Percentiles rank a stretch among this genome's conserved stretches.
Evolutionary conservation across 805 yeast genomes (phyloP).

Genomic region (Zygoascus bituminiphila): DNA sequence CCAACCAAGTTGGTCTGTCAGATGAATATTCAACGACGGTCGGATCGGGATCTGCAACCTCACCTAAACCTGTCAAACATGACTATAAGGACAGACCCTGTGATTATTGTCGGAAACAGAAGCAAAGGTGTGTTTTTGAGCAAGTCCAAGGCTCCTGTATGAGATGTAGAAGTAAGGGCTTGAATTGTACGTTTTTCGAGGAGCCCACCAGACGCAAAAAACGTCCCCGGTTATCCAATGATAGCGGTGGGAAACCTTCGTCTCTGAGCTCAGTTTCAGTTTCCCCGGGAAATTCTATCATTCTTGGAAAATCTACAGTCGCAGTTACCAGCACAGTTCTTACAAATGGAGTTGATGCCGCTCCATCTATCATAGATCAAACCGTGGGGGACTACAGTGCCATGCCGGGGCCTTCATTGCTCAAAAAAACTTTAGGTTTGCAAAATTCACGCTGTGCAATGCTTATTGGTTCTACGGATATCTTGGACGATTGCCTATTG

Average conservation of each 20-base stretch:
- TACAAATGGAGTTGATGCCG: neutral
- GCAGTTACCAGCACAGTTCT: neutral
- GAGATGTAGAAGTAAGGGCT: conserved; percentile 64
- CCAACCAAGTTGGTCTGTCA: too few relatives aligned
- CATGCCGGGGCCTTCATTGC: conserved; percentile 5
- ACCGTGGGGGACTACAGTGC: conserved; percentile 3
- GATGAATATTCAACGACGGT: too few relatives aligned
- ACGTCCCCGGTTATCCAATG: neutral
- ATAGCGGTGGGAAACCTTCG: neutral
- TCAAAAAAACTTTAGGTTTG: conserved; percentile 5
- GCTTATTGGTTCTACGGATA: conserved; percentile 78
- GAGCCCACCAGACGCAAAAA: conserved; percentile 32
- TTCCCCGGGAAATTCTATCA: neutral
- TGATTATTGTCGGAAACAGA: conserved; percentile 73
- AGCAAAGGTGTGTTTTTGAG: conserved; percentile 67
- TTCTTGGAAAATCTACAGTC: neutral
- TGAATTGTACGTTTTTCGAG: conserved; percentile 64
- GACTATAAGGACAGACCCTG: conserved; percentile 42
- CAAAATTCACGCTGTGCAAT: conserved; percentile 80
- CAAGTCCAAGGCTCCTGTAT: conserved; percentile 46
- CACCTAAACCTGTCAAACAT: neutral
- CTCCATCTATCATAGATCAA: neutral
- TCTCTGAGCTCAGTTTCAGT: neutral
- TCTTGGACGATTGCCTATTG: conserved; percentile 65
- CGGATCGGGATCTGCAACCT: too few relatives aligned